Base-by-base conservation (phyloP, 441 rosid genomes). In the Gossypium gossypioides region DNA sequence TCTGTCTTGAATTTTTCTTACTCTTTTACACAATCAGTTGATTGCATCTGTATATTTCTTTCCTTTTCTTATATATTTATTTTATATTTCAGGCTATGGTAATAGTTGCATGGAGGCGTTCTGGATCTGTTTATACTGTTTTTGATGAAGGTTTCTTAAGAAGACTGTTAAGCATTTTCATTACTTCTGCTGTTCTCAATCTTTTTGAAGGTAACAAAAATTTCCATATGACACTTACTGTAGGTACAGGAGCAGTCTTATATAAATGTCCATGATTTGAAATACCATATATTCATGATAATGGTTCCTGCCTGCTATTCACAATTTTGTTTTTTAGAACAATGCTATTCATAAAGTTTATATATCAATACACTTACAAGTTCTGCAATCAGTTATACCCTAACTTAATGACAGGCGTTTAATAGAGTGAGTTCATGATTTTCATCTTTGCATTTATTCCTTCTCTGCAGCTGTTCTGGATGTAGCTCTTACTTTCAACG, bases 61-160 rank as follows among this genome's bases (percentile, higher is more conserved):
- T 21, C 12, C 37, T 24, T 56, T 56, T 13, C 42, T 4, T 42
- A 13, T 58, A 12, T 63, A 46, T 15, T 51, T 75, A 9, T 56
- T 62, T 60, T 62, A 16, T 52, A 59, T 25, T 64, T 60, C 56
- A 89, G 96, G 93, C 91, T 15, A 89, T 91, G 94, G 85, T 87
- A 58, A 86, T 91, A 44, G 75, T 87, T 80, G 91, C 90, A 68
- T 91, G 97, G 97, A 86, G 84, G 72, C 89, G 89, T 76, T 75
- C 86, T 3, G 92, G 90, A 25, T 72, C 82, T 42, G 82, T 85
- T 64, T 57, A 74, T 51, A 74, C 76, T 59, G 48, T 86, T 64
- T 88, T 89, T 72, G 71, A 80, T 4, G 76, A 82, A 69, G 86
- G 83, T 80, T 84, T 86, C 74, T 86, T 91, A 78, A 81, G 72